Percentiles rank a stretch among this genome's conserved stretches.
Conservation (phyloP, 2,329 filamentous ascomycete species). For the Pyrenochaeta sp. region DNA sequence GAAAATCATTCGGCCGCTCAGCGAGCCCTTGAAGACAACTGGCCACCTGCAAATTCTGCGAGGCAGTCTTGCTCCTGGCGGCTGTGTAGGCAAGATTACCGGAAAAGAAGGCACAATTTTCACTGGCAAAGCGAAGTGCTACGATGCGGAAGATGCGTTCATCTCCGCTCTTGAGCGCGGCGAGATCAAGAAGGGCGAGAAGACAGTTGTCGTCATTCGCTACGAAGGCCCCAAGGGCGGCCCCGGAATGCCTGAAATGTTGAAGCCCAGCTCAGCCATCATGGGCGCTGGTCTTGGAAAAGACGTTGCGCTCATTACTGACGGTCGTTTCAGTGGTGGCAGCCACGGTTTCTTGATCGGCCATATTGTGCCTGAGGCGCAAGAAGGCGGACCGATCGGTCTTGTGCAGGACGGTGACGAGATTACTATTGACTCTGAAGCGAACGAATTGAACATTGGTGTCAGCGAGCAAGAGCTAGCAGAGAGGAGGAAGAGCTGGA, state of each 20-base stretch:
- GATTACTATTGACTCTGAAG: constrained; percentile 83
- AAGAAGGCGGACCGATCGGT: constrained; percentile 84
- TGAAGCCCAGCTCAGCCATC: constrained; percentile 75
- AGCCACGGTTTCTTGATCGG: constrained; percentile 88
- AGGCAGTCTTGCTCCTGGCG: constrained; percentile 73
- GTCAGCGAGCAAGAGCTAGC: constrained; percentile 70
- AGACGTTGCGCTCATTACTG: constrained; percentile 77
- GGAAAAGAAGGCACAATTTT: constrained; percentile 76
- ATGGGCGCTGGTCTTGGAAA: constrained; percentile 78
- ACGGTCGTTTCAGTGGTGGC: constrained; percentile 80
- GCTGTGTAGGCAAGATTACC: constrained; percentile 78
- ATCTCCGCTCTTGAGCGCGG: constrained; percentile 71
- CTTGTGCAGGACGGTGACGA: constrained; percentile 82
- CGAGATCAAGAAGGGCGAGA: constrained; percentile 77
- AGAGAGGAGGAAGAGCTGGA: constrained; percentile 60
- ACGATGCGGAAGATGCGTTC: constrained; percentile 75
- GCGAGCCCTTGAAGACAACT: constrained; percentile 73
- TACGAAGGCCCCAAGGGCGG: constrained; percentile 78
- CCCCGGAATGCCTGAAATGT: constrained; percentile 79
- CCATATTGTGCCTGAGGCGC: constrained; percentile 87
- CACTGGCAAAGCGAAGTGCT: constrained; percentile 74
- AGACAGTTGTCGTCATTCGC: constrained; percentile 78
- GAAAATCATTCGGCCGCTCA: constrained; percentile 73
- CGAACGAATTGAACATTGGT: constrained; percentile 70
- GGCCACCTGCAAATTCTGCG: constrained; percentile 78